Conservation (phyloP, 1,139 yeast species). For the Candida sp. region DNA sequence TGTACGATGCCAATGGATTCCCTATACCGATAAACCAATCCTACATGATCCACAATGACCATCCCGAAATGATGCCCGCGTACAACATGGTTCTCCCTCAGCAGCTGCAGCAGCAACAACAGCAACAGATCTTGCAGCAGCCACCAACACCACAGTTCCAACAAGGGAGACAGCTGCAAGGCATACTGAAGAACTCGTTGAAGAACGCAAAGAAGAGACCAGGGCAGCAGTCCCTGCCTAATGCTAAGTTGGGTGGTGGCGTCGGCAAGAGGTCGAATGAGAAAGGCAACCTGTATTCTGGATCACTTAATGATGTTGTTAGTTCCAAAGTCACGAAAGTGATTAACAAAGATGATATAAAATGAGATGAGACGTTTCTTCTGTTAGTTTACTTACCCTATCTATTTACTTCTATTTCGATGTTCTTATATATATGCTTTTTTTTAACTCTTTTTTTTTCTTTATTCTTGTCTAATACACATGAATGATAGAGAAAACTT, state of each 20-base stretch:
- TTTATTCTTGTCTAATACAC: background rate
- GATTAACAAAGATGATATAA: slow-evolving; percentile 6
- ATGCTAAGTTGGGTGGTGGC: slow-evolving; percentile 7
- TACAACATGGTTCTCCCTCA: slow-evolving; percentile 1
- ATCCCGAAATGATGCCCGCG: slow-evolving; percentile 9
- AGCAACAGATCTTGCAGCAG: slow-evolving; percentile 1
- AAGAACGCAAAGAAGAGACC: slow-evolving; percentile 3
- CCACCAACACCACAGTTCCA: background rate
- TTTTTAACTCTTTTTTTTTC: background rate
- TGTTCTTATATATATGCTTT: background rate
- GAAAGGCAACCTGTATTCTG: background rate
- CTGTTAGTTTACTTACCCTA: background rate
- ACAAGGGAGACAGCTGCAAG: slow-evolving; percentile 1
- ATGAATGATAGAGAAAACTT: too few relatives aligned
- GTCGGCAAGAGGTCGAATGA: background rate
- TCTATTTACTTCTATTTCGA: background rate
- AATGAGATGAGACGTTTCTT: background rate
- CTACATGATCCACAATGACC: slow-evolving; percentile 10
- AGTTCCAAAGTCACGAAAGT: slow-evolving; percentile 13
- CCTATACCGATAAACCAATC: slow-evolving; percentile 9
- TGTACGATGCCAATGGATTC: slow-evolving; percentile 11
- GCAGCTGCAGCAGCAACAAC: slow-evolving; percentile 1
- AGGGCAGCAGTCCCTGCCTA: background rate
- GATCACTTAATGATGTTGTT: slow-evolving; percentile 14
- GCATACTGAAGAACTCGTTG: background rate